Evolutionary conservation across 352 stramenopile genomes (phyloP).

Genomic region (Pythium brassicae): DNA sequence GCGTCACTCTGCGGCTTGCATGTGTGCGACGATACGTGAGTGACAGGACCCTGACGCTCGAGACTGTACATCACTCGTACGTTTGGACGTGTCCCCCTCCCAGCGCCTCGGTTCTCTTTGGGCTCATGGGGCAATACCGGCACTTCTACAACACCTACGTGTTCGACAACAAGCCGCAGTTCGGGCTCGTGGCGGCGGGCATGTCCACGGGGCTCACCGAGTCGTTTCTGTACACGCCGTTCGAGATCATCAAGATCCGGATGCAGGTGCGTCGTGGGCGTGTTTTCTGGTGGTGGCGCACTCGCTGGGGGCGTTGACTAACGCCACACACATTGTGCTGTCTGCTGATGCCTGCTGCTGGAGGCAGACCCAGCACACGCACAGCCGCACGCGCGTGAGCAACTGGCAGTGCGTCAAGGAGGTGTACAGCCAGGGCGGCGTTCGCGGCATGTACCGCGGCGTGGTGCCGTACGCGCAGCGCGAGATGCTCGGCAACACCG

Average conservation of each 20-base stretch:
- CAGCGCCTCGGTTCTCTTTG: constrained; percentile 63
- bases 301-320: background rate
- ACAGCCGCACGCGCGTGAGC: constrained; percentile 51
- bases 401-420: constrained; percentile 71
- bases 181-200: constrained; percentile 44
- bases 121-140: constrained; percentile 69
- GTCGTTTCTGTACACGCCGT: constrained; percentile 61
- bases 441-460: constrained; percentile 74
- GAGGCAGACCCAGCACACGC: constrained; percentile 56
- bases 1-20: background rate
- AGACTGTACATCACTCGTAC: no score
- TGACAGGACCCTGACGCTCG: background rate
- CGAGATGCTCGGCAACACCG: constrained; percentile 83
- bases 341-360: background rate
- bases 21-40: background rate
- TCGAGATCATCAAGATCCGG: constrained; percentile 72
- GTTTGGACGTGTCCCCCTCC: no score
- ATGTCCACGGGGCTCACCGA: constrained; percentile 63
- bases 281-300: no score
- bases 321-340: background rate
- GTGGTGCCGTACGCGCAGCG: constrained; percentile 56
- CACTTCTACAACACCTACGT: constrained; percentile 67
- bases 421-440: constrained; percentile 52
- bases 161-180: constrained; percentile 44
- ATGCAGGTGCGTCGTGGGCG: constrained; percentile 33